Percentiles rank a stretch among this genome's conserved stretches.
phyloP scores from a whole-genome alignment of 208 protist genomes.

The Trypanosoma boissoni region DNA sequence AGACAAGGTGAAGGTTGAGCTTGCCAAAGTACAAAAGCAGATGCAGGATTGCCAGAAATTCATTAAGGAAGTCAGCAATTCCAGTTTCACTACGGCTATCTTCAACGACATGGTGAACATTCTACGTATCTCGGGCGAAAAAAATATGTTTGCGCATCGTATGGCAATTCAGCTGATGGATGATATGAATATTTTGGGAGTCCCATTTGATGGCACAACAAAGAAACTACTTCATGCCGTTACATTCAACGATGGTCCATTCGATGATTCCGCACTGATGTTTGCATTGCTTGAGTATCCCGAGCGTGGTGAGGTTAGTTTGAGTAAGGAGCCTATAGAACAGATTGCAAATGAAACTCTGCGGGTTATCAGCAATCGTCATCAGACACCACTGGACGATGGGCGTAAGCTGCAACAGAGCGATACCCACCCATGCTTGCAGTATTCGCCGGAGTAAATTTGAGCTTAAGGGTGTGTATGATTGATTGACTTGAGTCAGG shows the following conservation, averaged over 20 bases:
- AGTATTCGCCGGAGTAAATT: constrained; percentile 74
- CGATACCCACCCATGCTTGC: constrained; percentile 82
- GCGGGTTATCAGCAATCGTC: constrained; percentile 75
- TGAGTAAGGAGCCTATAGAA: constrained; percentile 49
- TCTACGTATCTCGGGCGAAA: constrained; percentile 79
- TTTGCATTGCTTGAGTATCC: constrained; percentile 88
- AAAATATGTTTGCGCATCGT: constrained; percentile 59
- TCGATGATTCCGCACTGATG: constrained; percentile 84
- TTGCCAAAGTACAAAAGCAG: constrained; percentile 50
- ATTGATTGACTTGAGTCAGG: too few species aligned
- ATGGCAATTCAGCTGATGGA: constrained; percentile 77
- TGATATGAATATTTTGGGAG: constrained; percentile 84
- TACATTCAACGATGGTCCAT: constrained; percentile 77
- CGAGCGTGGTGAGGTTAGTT: constrained; percentile 84
- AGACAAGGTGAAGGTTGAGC: constrained; percentile 73
- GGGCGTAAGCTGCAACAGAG: constrained; percentile 53
- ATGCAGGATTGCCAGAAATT: constrained; percentile 74
- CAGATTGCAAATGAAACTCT: constrained; percentile 60
- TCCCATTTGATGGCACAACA: constrained; percentile 74
- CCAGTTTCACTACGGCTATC: constrained; percentile 65
- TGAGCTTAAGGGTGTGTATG: not conserved
- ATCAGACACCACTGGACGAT: constrained; percentile 84
- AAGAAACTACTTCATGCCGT: constrained; percentile 60
- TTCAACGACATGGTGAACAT: constrained; percentile 90
- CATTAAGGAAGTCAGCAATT: constrained; percentile 42